phyloP scores from a whole-genome alignment of 2,329 filamentous ascomycete genomes.

The Beauveria sp. region DNA sequence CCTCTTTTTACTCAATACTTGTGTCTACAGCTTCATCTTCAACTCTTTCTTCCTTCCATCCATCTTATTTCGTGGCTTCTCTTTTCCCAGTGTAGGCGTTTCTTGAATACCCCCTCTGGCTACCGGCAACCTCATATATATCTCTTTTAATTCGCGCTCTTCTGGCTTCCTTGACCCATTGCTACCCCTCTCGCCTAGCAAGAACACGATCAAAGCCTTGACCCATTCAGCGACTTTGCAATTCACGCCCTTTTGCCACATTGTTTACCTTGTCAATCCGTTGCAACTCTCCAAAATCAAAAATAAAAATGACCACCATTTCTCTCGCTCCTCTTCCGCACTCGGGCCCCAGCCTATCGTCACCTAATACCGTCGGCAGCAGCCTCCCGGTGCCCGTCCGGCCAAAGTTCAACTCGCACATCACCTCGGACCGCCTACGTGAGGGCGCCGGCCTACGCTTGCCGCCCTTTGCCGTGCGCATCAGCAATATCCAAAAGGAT shows the following conservation, averaged over 20 bases:
- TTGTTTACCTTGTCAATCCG: too few species aligned
- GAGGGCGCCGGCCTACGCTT: slow-evolving; percentile 35
- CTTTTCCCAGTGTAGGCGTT: background rate
- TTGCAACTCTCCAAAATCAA: background rate
- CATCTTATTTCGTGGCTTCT: background rate
- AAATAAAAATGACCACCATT: background rate
- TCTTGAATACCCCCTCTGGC: background rate
- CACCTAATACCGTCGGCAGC: slow-evolving; percentile 1
- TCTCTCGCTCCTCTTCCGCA: background rate
- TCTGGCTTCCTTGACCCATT: too few species aligned
- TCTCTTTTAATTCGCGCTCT: background rate
- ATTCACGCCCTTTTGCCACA: background rate
- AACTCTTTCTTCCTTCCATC: background rate
- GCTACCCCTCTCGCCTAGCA: too few species aligned
- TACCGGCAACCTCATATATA: background rate
- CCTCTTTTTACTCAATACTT: background rate
- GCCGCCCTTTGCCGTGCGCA: slow-evolving; percentile 31
- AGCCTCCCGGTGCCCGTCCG: slow-evolving; percentile 23
- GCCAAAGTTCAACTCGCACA: slow-evolving; percentile 42
- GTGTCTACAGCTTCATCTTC: background rate
- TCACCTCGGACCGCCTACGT: slow-evolving; percentile 44
- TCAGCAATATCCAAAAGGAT: slow-evolving; percentile 39
- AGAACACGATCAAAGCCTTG: too few species aligned
- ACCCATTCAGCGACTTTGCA: background rate
- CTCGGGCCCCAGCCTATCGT: slow-evolving; percentile 2